A percentile compares a stretch with the other conserved stretches of the same genome.
Evolutionary conservation across 768 basidiomycete species (phyloP).

Genomic region (Serendipita indica): DNA sequence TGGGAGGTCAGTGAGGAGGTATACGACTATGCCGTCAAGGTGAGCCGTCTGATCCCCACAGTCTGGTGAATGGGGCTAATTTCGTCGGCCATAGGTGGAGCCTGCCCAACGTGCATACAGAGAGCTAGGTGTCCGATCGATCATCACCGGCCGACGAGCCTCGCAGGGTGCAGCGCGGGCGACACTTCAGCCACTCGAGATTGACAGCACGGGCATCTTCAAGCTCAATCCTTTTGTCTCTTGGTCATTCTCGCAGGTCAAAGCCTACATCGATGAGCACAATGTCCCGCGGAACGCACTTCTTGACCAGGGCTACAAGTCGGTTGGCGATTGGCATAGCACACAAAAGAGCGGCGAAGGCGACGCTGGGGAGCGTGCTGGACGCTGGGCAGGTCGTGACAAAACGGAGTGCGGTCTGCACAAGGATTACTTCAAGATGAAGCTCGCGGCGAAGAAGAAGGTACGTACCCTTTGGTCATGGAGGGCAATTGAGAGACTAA

Average conservation of each 20-base stretch:
- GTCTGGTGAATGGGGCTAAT: neutral
- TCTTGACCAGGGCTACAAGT: conserved; percentile 81
- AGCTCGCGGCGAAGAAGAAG: conserved; percentile 21
- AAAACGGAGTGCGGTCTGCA: conserved; percentile 97
- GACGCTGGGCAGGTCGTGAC: conserved; percentile 76
- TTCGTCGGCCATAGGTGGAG: conserved; percentile 49
- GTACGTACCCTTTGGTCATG: conserved; percentile 13
- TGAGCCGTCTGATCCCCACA: conserved; percentile 21
- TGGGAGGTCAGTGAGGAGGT: conserved; percentile 81
- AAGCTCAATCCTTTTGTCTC: conserved; percentile 89
- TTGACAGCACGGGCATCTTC: conserved; percentile 76
- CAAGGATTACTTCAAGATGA: conserved; percentile 71
- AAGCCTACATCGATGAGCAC: conserved; percentile 70
- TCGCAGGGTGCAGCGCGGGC: conserved; percentile 89
- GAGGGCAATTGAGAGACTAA: neutral
- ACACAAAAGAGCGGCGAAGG: conserved; percentile 54
- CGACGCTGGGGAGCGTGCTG: conserved; percentile 66
- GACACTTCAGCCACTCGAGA: conserved; percentile 68
- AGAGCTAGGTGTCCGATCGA: conserved; percentile 58
- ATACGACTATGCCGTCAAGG: conserved; percentile 91
- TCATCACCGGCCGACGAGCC: conserved; percentile 89
- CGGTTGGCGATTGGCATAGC: conserved; percentile 96
- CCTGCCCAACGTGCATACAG: conserved; percentile 81
- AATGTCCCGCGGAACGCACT: conserved; percentile 78
- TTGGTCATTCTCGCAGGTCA: conserved; percentile 75